Conservation (phyloP, 2,329 filamentous ascomycete species). For the Ceratocystis cacaofunesta region DNA sequence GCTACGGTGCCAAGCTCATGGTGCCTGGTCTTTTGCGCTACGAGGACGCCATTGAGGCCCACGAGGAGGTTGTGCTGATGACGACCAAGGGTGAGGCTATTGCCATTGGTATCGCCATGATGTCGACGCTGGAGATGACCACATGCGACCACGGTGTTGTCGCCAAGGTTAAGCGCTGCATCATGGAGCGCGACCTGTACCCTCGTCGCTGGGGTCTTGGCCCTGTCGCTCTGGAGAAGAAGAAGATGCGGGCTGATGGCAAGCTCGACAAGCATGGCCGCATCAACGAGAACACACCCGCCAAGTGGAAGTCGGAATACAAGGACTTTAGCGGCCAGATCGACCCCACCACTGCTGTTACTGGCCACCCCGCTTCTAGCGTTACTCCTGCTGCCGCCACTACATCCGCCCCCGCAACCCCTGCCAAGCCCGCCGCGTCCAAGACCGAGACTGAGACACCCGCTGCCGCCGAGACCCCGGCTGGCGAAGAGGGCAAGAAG, state of each 20-base stretch:
- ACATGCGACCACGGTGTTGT: slow-evolving; percentile 96
- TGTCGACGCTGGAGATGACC: slow-evolving; percentile 94
- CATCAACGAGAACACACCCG: slow-evolving; percentile 79
- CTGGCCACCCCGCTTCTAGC: slow-evolving; percentile 30
- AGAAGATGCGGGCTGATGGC: slow-evolving; percentile 97
- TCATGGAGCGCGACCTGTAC: slow-evolving; percentile 99
- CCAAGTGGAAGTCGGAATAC: slow-evolving; percentile 86
- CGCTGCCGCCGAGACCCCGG: slow-evolving; percentile 28
- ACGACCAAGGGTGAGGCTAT: slow-evolving; percentile 99
- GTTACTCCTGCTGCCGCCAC: slow-evolving; percentile 28
- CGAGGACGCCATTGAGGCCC: slow-evolving; percentile 78
- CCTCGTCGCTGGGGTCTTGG: slow-evolving; percentile 93
- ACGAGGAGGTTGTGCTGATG: slow-evolving; percentile 96
- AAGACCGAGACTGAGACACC: slow-evolving; percentile 27
- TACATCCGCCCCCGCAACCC: slow-evolving; percentile 21
- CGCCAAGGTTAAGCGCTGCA: slow-evolving; percentile 97
- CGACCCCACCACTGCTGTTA: slow-evolving; percentile 31
- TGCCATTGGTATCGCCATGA: slow-evolving; percentile 87
- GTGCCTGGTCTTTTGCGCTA: slow-evolving; percentile 87
- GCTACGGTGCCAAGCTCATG: slow-evolving; percentile 98
- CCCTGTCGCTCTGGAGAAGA: slow-evolving; percentile 88
- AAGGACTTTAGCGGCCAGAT: slow-evolving; percentile 60
- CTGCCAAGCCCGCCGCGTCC: slow-evolving; percentile 19
- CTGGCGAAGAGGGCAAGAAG: slow-evolving; percentile 45
- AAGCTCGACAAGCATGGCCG: slow-evolving; percentile 97